A percentile compares a stretch with the other conserved stretches of the same genome.
These are phyloP conservation scores for Neohortaea acidophila DNA, from an alignment of 495 filamentous ascomycete genomes.

Conservation along the genomic window DNA sequence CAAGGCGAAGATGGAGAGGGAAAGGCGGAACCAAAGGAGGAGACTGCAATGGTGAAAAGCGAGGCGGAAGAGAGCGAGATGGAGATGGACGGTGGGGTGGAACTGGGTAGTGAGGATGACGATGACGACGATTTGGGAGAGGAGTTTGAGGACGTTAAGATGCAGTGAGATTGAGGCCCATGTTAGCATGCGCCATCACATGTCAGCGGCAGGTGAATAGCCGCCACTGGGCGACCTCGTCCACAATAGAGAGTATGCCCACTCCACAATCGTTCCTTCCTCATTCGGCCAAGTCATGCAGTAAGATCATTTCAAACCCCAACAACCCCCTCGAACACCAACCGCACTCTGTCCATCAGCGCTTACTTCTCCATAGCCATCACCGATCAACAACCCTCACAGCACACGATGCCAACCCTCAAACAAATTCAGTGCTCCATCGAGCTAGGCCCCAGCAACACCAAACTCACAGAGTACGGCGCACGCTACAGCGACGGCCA, in stretches of 20 bases:
- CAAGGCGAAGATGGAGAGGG: too few relatives aligned
- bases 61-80: slow-evolving; percentile 3
- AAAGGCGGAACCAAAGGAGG: slow-evolving; percentile 9
- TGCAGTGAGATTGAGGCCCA: too few relatives aligned
- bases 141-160: slow-evolving; percentile 25
- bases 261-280: too few relatives aligned
- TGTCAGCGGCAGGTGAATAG: too few relatives aligned
- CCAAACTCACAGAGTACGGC: slow-evolving; percentile 29
- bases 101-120: slow-evolving; percentile 5
- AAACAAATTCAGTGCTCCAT: slow-evolving; percentile 32
- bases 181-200: too few relatives aligned
- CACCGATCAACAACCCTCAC: background rate
- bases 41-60: slow-evolving; percentile 2
- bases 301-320: background rate
- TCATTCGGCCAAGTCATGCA: too few relatives aligned
- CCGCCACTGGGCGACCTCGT: too few relatives aligned
- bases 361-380: too few relatives aligned
- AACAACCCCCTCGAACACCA: too few relatives aligned
- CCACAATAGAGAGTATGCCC: too few relatives aligned
- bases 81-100: slow-evolving; percentile 7
- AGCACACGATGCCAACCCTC: slow-evolving; percentile 30
- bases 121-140: slow-evolving; percentile 16
- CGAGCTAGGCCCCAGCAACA: slow-evolving; percentile 24
- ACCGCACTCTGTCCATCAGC: too few relatives aligned
- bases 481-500: slow-evolving; percentile 31